phyloP scores from a whole-genome alignment of 1,284 basidiomycete genomes.

The Cryptococcus neoformans region DNA sequence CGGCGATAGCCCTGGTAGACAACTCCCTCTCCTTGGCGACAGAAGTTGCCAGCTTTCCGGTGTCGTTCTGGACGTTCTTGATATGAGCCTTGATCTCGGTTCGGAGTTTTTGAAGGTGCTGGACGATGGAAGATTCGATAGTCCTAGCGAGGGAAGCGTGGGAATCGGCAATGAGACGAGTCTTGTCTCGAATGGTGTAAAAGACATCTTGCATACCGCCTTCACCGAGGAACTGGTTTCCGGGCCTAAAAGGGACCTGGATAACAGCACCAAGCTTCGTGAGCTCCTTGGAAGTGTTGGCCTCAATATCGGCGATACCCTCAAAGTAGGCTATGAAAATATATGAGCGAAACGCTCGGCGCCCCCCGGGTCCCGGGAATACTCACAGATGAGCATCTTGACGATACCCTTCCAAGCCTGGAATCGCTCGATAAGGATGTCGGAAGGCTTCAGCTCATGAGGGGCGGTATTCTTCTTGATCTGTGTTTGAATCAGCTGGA shows the following conservation, averaged over 20 bases:
- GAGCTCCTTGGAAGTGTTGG: constrained; percentile 90
- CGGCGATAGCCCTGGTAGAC: constrained; percentile 81
- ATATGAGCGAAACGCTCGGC: constrained; percentile 3
- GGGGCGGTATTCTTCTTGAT: constrained; percentile 87
- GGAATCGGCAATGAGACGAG: constrained; percentile 89
- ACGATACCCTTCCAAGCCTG: constrained; percentile 70
- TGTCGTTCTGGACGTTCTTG: constrained; percentile 99
- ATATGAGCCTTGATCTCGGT: constrained; percentile 95
- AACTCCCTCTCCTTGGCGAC: constrained; percentile 91
- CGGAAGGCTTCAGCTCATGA: constrained; percentile 88
- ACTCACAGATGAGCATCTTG: constrained; percentile 76
- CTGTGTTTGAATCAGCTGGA: constrained; percentile 19
- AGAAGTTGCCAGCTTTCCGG: constrained; percentile 86
- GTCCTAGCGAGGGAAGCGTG: constrained; percentile 96
- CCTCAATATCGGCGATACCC: constrained; percentile 92
- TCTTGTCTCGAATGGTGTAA: constrained; percentile 91
- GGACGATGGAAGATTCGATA: constrained; percentile 95
- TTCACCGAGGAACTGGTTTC: constrained; percentile 93
- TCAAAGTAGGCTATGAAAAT: constrained; percentile 52
- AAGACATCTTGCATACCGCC: constrained; percentile 92
- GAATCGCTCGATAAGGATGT: constrained; percentile 91
- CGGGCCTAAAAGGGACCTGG: constrained; percentile 93
- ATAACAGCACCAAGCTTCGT: constrained; percentile 96
- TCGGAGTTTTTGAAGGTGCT: constrained; percentile 92
- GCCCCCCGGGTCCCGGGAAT: not conserved